These are phyloP conservation scores for Rhinocladiella similis DNA, from an alignment of 2,329 filamentous ascomycete species.

Conservation along the genomic window DNA sequence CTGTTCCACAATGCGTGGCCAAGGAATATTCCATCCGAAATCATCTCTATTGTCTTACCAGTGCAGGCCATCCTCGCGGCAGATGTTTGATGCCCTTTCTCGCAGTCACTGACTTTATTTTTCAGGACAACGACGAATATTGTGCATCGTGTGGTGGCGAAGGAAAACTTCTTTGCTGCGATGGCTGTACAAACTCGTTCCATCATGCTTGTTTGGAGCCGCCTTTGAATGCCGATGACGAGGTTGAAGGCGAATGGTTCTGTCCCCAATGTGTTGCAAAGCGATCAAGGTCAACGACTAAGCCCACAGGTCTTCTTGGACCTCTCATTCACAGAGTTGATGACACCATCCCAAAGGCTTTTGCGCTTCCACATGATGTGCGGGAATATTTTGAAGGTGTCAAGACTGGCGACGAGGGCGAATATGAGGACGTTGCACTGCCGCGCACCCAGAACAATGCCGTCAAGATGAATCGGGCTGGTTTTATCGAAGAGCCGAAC, in stretches of 20 bases:
- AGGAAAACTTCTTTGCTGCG: conserved; percentile 88
- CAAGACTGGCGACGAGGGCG: conserved; percentile 71
- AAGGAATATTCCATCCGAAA: not conserved
- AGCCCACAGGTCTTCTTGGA: conserved; percentile 44
- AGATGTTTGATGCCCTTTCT: conserved; percentile 19
- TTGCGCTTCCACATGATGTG: conserved; percentile 68
- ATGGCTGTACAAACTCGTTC: conserved; percentile 86
- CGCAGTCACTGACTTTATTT: conserved; percentile 18
- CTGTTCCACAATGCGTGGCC: not conserved
- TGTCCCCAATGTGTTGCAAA: conserved; percentile 69
- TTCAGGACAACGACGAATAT: conserved; percentile 79
- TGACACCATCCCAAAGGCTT: conserved; percentile 69
- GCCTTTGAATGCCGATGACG: conserved; percentile 62
- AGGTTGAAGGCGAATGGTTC: conserved; percentile 76
- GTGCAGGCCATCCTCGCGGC: not conserved
- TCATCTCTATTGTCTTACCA: not conserved
- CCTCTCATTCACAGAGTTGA: conserved; percentile 65
- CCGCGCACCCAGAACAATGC: conserved; percentile 31
- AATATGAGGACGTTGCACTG: conserved; percentile 68
- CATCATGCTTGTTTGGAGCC: conserved; percentile 89
- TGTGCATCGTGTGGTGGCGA: conserved; percentile 83
- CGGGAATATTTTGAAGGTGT: conserved; percentile 80
- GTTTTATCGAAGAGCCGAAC: conserved; percentile 48
- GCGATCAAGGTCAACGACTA: conserved; percentile 43
- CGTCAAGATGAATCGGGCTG: conserved; percentile 40